Evolutionary conservation across 2,329 filamentous ascomycete species (phyloP).

Genomic region (Chrysosporium queenslandicum): DNA sequence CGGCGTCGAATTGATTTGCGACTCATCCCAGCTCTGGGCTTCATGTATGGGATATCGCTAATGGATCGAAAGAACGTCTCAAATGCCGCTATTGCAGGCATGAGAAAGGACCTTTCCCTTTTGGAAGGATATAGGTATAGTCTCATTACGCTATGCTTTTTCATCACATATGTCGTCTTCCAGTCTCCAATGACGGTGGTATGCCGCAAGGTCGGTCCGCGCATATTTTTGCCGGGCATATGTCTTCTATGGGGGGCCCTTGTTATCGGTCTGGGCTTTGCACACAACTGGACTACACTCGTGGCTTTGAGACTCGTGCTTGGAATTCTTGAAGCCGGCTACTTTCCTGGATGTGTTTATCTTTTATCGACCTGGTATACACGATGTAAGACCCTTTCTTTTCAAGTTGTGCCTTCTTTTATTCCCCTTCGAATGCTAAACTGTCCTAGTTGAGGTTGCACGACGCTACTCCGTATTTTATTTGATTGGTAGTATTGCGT

Average conservation of each 20-base stretch:
- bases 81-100: slow-evolving; percentile 57
- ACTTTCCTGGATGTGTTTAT: slow-evolving; percentile 58
- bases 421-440: background rate
- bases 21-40: slow-evolving; percentile 49
- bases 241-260: slow-evolving; percentile 19
- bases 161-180: slow-evolving; percentile 61
- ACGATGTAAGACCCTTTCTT: slow-evolving; percentile 42
- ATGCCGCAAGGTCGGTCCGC: slow-evolving; percentile 52
- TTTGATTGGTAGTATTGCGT: slow-evolving; percentile 35
- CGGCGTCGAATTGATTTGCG: slow-evolving; percentile 57
- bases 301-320: slow-evolving; percentile 49
- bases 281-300: slow-evolving; percentile 43
- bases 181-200: slow-evolving; percentile 62
- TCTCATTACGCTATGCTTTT: slow-evolving; percentile 63
- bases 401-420: slow-evolving; percentile 11
- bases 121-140: slow-evolving; percentile 23
- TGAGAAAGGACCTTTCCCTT: slow-evolving; percentile 23
- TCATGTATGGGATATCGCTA: slow-evolving; percentile 61
- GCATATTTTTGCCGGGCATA: slow-evolving; percentile 24
- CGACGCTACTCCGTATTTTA: slow-evolving; percentile 38
- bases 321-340: slow-evolving; percentile 53
- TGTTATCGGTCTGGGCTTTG: slow-evolving; percentile 50
- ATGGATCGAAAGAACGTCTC: slow-evolving; percentile 69
- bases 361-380: slow-evolving; percentile 60
- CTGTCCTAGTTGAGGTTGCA: slow-evolving; percentile 24